phyloP scores from a whole-genome alignment of 2,329 filamentous ascomycete species.

The Lachnellula cervina region DNA sequence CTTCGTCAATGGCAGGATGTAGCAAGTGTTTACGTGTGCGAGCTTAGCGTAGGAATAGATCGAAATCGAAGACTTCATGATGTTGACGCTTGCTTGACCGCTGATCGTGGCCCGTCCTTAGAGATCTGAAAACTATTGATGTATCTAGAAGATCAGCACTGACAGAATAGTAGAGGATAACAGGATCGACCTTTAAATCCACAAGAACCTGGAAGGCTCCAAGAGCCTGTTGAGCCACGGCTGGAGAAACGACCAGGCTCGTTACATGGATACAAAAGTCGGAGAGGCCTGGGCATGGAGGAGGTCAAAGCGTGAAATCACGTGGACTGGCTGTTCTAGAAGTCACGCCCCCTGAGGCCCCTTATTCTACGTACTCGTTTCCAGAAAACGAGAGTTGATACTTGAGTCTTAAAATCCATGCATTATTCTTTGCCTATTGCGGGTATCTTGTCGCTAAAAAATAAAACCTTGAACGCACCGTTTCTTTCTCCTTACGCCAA shows the following conservation, averaged over 20 bases:
- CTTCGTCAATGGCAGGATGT: background rate
- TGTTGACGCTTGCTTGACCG: too few species aligned
- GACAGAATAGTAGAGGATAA: background rate
- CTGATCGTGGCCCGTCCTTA: too few species aligned
- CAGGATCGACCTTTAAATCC: background rate
- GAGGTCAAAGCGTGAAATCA: background rate
- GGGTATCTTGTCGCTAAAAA: conserved; percentile 4
- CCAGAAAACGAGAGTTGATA: too few species aligned
- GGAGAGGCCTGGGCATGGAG: background rate
- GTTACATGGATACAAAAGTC: background rate
- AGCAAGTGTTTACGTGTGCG: too few species aligned
- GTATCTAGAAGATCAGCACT: too few species aligned
- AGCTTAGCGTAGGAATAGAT: too few species aligned
- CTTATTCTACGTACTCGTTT: too few species aligned
- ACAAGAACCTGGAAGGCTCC: background rate
- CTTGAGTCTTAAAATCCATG: background rate
- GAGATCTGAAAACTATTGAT: too few species aligned
- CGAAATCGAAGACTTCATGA: too few species aligned
- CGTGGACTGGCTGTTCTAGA: background rate
- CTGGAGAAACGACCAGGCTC: background rate
- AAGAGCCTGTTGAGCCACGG: background rate
- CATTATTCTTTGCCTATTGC: background rate
- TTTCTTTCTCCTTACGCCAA: conserved; percentile 10
- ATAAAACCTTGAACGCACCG: background rate
- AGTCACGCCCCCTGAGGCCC: background rate